Evolutionary conservation across 768 basidiomycete species (phyloP).

Genomic region (Phylloporus arenicola): DNA sequence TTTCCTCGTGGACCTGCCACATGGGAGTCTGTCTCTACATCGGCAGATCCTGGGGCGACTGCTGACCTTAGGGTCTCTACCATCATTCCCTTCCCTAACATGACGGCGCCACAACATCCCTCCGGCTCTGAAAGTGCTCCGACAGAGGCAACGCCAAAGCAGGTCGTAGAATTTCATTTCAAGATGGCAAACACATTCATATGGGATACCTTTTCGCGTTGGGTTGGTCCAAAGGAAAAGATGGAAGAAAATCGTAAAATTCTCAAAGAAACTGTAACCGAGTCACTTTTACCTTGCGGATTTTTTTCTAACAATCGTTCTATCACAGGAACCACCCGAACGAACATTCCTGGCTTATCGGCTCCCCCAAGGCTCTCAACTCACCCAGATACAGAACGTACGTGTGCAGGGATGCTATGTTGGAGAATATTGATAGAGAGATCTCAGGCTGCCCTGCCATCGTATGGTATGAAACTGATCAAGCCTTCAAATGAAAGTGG

Average conservation of each 20-base stretch:
- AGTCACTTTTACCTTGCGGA: background rate
- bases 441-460: conserved; percentile 39
- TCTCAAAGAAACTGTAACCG: conserved; percentile 42
- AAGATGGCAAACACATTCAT: conserved; percentile 43
- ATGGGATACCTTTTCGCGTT: conserved; percentile 55
- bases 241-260: conserved; percentile 44
- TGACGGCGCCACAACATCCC: conserved; percentile 10
- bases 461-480: conserved; percentile 52
- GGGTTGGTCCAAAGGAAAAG: conserved; percentile 55
- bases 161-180: conserved; percentile 45
- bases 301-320: background rate
- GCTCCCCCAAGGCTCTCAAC: conserved; percentile 49
- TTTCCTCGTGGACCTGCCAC: conserved; percentile 57
- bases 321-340: conserved; percentile 36
- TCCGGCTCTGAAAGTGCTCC: conserved; percentile 9
- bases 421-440: background rate
- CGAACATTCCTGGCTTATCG: conserved; percentile 53
- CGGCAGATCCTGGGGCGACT: conserved; percentile 11
- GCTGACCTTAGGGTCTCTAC: conserved; percentile 39
- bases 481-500: conserved; percentile 44
- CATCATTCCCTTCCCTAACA: conserved; percentile 40
- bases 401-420: conserved; percentile 10
- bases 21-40: conserved; percentile 37
- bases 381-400: conserved; percentile 59
- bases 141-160: conserved; percentile 13